Evolutionary conservation across 1,139 yeast species (phyloP), one percentile per base, ranked within the genome.

Genomic region (Suhomyces kunorum): DNA sequence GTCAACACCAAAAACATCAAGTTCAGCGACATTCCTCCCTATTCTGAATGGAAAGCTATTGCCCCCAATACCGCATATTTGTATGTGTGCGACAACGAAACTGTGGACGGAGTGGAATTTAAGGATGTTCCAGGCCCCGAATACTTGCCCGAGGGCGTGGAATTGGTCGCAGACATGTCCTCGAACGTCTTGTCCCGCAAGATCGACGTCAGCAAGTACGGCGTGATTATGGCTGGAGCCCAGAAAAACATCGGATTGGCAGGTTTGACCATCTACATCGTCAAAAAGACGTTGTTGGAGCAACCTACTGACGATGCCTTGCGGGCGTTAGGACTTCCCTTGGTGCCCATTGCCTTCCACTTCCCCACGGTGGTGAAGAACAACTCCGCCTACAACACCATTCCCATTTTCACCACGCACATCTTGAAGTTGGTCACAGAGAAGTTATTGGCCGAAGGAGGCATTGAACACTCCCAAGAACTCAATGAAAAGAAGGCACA

Each of bases 171-270:
- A 18, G 98, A 92, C 62, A 82, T 90, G 84, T 89, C 97, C 1
- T 90, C 98, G 35, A 88, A 92, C 64, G 84, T 92, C 57, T 73
- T 92, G 50, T 87, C 96, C 17, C 83, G 87, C 53, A 68, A 77
- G 51, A 62, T 92, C 34, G 96, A 92, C 55, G 84, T 92, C 34
- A 72, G 87, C 43, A 83, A 86, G 62, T 90, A 80, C 57, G 98
- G 97, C 38, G 70, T 89, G 32, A 82, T 92, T 46, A 67, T 69
- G 80, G 95, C 94, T n/a, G 98, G 98, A 45, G 98, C 98, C 14
- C 98, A 92, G 66, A 92, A 92, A 68, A 92, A 92, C 61, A 88
- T 92, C 57, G 98, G 98, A 40, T 72, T 92, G 59, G 98, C 98
- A 5, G 98, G 98, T 31, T 78, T 92, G 51, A 85, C 98, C 13